Evolutionary conservation across 2,329 filamentous ascomycete species (phyloP).

Genomic region (Talaromyces sp.): DNA sequence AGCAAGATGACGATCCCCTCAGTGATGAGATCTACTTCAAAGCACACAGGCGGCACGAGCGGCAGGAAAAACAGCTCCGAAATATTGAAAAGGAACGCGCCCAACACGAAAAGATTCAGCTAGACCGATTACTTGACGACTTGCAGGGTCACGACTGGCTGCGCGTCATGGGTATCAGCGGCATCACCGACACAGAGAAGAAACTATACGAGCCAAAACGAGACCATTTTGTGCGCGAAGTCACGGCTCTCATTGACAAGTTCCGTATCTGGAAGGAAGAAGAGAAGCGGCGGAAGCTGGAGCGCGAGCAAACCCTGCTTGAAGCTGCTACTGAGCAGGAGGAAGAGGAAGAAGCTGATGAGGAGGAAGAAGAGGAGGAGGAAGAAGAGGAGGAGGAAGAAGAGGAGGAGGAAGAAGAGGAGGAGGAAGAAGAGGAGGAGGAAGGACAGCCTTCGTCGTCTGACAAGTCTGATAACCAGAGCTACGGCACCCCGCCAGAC

Average conservation of each 20-base stretch:
- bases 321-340: conserved; percentile 15
- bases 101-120: conserved; percentile 61
- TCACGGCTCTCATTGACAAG: conserved; percentile 75
- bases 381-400: conserved; percentile 10
- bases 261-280: conserved; percentile 84
- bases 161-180: conserved; percentile 82
- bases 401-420: conserved; percentile 26
- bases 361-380: conserved; percentile 13
- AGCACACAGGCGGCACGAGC: conserved; percentile 56
- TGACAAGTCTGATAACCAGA: conserved; percentile 22
- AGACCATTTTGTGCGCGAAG: conserved; percentile 76
- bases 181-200: conserved; percentile 76
- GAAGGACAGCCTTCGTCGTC: conserved; percentile 11
- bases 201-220: conserved; percentile 83
- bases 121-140: conserved; percentile 69
- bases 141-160: conserved; percentile 91
- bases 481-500: conserved; percentile 53
- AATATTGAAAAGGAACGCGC: conserved; percentile 63
- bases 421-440: conserved; percentile 19
- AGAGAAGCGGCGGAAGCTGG: conserved; percentile 74
- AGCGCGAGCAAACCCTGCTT: conserved; percentile 60
- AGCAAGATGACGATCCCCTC: conserved; percentile 48
- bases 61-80: conserved; percentile 62
- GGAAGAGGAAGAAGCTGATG: conserved; percentile 40
- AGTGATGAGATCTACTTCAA: conserved; percentile 52